Evolutionary conservation across 2,329 filamentous ascomycete species (phyloP).

Genomic region (Chlorencoelia australis): DNA sequence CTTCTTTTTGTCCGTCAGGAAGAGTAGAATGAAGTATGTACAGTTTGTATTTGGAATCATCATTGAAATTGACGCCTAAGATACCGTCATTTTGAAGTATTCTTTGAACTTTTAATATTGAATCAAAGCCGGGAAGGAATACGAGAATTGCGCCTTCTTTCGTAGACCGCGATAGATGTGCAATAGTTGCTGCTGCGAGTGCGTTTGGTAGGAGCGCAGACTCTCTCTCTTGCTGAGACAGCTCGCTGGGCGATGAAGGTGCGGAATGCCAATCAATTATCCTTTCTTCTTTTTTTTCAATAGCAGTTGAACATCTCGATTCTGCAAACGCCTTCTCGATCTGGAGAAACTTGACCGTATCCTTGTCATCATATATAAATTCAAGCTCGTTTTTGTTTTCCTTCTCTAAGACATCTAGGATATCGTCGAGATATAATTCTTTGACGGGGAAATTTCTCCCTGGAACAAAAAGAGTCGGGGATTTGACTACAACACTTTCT

Average conservation of each 20-base stretch:
- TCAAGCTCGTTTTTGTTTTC: conserved; percentile 8
- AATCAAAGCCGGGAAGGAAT: conserved; percentile 81
- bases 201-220: conserved; percentile 40
- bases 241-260: no score
- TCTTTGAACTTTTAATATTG: conserved; percentile 71
- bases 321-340: no score
- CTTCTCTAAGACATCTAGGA: conserved; percentile 63
- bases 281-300: no score
- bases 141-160: conserved; percentile 77
- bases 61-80: conserved; percentile 40
- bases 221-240: no score
- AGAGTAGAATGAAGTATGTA: conserved; percentile 84
- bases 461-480: conserved; percentile 77
- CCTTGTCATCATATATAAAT: conserved; percentile 30
- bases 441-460: conserved; percentile 81
- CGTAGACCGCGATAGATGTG: conserved; percentile 68
- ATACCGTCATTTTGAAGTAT: conserved; percentile 66
- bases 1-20: conserved; percentile 74
- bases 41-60: conserved; percentile 71
- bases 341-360: conserved; percentile 14
- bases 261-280: no score
- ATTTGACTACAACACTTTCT: conserved; percentile 36
- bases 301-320: no score
- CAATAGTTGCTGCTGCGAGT: conserved; percentile 74
- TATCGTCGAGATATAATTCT: conserved; percentile 79